phyloP scores from a whole-genome alignment of 331 rosid genomes.

The Malus hybrid region DNA sequence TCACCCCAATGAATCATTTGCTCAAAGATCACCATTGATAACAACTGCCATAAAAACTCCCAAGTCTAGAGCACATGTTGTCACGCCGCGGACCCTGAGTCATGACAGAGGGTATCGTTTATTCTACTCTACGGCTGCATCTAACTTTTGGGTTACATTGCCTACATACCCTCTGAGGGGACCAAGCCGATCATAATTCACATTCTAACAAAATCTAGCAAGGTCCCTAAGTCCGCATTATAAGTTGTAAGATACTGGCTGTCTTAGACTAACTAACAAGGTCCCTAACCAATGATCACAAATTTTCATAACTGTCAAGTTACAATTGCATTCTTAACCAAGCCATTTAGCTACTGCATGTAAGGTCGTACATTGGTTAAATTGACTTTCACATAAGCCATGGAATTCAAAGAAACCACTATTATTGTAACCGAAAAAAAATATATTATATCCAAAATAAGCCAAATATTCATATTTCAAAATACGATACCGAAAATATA shows the following conservation, averaged over 20 bases:
- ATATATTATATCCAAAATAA: too few relatives aligned
- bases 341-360: background rate
- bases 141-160: background rate
- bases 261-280: background rate
- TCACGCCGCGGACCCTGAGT: background rate
- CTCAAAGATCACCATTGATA: too few relatives aligned
- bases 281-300: background rate
- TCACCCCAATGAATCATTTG: too few relatives aligned
- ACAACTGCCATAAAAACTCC: too few relatives aligned
- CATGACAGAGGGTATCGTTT: background rate
- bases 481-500: background rate
- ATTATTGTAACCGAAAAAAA: background rate
- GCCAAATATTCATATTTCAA: background rate
- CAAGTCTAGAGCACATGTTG: background rate
- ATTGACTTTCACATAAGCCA: background rate
- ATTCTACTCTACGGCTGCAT: background rate
- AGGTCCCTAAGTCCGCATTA: too few relatives aligned
- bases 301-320: background rate
- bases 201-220: background rate
- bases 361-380: background rate
- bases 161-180: background rate
- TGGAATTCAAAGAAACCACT: background rate
- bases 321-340: background rate
- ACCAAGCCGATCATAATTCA: background rate
- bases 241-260: background rate